A percentile compares a stretch with the other conserved stretches of the same genome.
Evolutionary conservation across 305 asterid species (phyloP).

Genomic region (Nicotiana rustica): DNA sequence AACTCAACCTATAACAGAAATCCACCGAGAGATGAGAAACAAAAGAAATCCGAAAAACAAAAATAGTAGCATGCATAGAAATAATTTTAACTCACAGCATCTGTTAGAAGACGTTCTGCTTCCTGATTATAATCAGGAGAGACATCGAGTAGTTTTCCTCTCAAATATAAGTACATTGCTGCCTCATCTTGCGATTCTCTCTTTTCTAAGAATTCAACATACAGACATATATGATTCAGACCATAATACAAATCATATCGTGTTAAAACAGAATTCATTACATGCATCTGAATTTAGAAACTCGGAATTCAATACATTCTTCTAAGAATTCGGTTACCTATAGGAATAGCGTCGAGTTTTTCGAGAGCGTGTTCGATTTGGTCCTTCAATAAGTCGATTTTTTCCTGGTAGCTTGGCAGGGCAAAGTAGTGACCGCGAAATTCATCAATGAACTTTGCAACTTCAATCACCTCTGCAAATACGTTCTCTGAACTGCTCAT

Average conservation of each 20-base stretch:
- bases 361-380: neutral
- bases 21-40: neutral
- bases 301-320: neutral
- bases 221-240: no score
- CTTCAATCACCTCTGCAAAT: neutral
- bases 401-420: neutral
- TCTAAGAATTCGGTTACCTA: neutral
- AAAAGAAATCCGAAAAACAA: neutral
- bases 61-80: neutral
- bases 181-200: neutral
- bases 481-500: neutral
- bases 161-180: neutral
- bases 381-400: neutral
- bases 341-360: neutral
- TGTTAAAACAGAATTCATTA: neutral
- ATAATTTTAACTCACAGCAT: neutral
- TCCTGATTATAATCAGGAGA: neutral
- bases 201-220: neutral
- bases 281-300: neutral
- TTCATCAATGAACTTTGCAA: neutral
- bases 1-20: neutral
- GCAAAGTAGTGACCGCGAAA: neutral
- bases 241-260: neutral
- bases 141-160: neutral
- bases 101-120: neutral